phyloP scores from a whole-genome alignment of 169 alveolate species.

The Plasmodium yoelii region DNA sequence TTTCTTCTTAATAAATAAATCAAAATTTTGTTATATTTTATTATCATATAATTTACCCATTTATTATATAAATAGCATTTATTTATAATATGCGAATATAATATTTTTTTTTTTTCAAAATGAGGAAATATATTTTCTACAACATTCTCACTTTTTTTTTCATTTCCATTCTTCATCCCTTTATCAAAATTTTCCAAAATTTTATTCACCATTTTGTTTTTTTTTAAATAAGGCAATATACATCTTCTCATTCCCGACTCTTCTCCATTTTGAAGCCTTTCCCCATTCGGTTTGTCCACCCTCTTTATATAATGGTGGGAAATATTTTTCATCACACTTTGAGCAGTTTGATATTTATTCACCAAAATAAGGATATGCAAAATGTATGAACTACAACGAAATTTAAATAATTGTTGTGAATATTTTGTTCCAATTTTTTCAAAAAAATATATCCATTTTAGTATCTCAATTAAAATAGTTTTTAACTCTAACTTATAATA shows the following conservation, averaged over 20 bases:
- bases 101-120: constrained; percentile 6
- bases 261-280: not conserved
- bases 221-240: not conserved
- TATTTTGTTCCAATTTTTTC: not conserved
- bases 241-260: not conserved
- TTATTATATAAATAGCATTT: constrained; percentile 63
- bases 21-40: constrained; percentile 25
- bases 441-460: constrained; percentile 55
- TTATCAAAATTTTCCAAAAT: not conserved
- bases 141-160: not conserved
- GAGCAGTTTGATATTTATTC: constrained; percentile 46
- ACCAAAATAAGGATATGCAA: constrained; percentile 42
- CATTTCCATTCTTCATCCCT: not conserved
- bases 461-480: constrained; percentile 31
- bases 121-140: not conserved
- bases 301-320: constrained; percentile 1
- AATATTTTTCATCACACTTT: constrained; percentile 12
- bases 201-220: not conserved
- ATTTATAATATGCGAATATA: constrained; percentile 28
- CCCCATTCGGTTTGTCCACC: not conserved
- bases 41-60: constrained; percentile 48
- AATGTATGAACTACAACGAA: constrained; percentile 32
- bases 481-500: constrained; percentile 57
- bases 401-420: constrained; percentile 1
- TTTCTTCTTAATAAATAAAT: constrained; percentile 30